These are phyloP conservation scores for Aspergillus fijiensis DNA, from an alignment of 2,329 filamentous ascomycete species.

Conservation along the genomic window DNA sequence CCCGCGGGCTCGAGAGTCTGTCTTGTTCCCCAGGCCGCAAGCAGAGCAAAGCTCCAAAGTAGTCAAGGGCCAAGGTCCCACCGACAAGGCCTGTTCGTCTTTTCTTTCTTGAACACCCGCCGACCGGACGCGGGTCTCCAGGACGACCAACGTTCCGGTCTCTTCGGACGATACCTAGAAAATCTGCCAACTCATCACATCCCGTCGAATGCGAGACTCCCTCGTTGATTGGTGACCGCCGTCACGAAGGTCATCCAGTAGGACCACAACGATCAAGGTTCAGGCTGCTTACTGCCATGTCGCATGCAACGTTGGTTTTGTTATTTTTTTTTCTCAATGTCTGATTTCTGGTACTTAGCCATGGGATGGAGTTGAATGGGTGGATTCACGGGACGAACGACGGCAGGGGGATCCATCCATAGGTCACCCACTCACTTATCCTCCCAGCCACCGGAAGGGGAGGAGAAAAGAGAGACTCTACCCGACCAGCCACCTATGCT, in stretches of 20 bases:
- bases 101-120: not conserved
- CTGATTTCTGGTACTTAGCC: not conserved
- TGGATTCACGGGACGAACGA: not conserved
- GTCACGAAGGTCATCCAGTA: not conserved
- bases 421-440: not conserved
- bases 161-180: conserved; percentile 10
- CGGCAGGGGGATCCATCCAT: not conserved
- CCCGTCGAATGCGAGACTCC: conserved; percentile 10
- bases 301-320: conserved; percentile 1
- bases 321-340: not conserved
- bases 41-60: not conserved
- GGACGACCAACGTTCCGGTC: conserved; percentile 9
- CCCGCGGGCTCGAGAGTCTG: conserved; percentile 1
- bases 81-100: not conserved
- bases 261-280: conserved; percentile 1
- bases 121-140: conserved; percentile 4
- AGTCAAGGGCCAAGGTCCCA: not conserved
- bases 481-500: not conserved
- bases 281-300: conserved; percentile 3
- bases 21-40: not conserved
- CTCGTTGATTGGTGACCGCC: conserved; percentile 3
- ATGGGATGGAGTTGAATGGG: not conserved
- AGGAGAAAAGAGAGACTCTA: not conserved
- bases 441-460: not conserved
- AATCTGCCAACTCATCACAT: conserved; percentile 15